These are phyloP conservation scores for Stipa capillata DNA, from an alignment of 176 grass and related monocot genomes.

Conservation along the genomic window DNA sequence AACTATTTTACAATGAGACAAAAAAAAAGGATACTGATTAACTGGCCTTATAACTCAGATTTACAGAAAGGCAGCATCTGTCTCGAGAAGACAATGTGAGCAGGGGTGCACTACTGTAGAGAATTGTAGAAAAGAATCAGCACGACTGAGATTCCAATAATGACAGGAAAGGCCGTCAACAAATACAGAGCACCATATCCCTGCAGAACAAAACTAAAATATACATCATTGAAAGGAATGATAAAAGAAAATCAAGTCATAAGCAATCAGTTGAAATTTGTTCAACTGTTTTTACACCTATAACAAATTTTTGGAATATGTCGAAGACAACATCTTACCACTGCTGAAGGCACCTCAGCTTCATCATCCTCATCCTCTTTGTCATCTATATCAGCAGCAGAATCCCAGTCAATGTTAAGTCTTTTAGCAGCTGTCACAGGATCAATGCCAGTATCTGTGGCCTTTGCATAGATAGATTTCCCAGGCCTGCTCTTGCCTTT, in stretches of 20 bases:
- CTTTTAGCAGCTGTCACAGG: conserved; percentile 70
- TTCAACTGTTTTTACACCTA: not conserved
- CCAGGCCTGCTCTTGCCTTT: conserved; percentile 56
- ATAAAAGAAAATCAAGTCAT: not conserved
- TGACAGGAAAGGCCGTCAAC: conserved; percentile 68
- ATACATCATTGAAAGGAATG: not conserved
- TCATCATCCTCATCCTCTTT: conserved; percentile 50
- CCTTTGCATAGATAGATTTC: conserved; percentile 85
- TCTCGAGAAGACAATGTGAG: conserved; percentile 2
- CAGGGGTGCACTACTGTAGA: conserved; percentile 47
- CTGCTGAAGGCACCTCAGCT: conserved; percentile 67
- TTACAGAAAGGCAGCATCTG: conserved; percentile 13
- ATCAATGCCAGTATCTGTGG: conserved; percentile 89
- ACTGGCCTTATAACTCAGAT: not conserved
- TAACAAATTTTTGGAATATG: not conserved
- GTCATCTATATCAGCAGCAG: conserved; percentile 70
- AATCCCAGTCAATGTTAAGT: conserved; percentile 89
- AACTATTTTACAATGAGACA: not conserved
- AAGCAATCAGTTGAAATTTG: not conserved
- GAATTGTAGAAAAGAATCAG: conserved; percentile 96
- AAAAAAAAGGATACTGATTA: not conserved
- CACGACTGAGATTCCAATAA: conserved; percentile 81
- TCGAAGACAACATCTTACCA: conserved; percentile 42
- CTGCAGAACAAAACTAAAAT: conserved; percentile 37
- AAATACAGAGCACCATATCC: conserved; percentile 93